Percentiles rank a stretch among this genome's conserved stretches.
Evolutionary conservation across 306 rosid species (phyloP).

Genomic region (Glycine soja): DNA sequence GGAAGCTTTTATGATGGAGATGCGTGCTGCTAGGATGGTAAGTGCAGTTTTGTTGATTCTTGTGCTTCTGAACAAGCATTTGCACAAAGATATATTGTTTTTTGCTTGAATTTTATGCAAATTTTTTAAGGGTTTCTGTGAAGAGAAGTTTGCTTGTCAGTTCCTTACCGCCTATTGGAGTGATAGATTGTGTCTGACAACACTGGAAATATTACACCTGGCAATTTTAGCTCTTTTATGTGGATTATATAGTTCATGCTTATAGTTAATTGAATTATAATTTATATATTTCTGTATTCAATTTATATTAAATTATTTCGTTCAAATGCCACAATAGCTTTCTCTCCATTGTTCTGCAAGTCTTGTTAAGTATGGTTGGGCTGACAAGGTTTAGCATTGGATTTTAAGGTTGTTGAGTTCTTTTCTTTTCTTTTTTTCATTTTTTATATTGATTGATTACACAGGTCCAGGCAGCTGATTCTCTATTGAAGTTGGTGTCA

Average conservation of each 20-base stretch:
- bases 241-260: background rate
- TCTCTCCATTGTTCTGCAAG: background rate
- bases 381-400: slow-evolving; percentile 2
- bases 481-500: slow-evolving; percentile 80
- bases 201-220: background rate
- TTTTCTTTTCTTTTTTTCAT: background rate
- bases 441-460: slow-evolving; percentile 13
- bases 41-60: slow-evolving; percentile 20
- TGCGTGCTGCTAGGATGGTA: slow-evolving; percentile 91
- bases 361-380: slow-evolving; percentile 21
- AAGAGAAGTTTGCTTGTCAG: background rate
- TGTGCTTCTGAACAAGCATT: slow-evolving; percentile 33
- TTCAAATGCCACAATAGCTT: background rate
- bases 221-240: background rate
- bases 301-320: slow-evolving; percentile 2
- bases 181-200: slow-evolving; percentile 8
- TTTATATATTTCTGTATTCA: background rate
- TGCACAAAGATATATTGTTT: background rate
- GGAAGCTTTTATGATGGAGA: slow-evolving; percentile 94
- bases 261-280: background rate
- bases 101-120: slow-evolving; percentile 12
- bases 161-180: slow-evolving; percentile 12
- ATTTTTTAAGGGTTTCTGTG: slow-evolving; percentile 1
- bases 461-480: slow-evolving; percentile 86
- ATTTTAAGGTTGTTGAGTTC: slow-evolving; percentile 2